Percentiles rank a stretch among this genome's conserved stretches.
These are phyloP conservation scores for Hyaloscypha finlandica DNA, from an alignment of 495 filamentous ascomycete genomes.

Conservation along the genomic window DNA sequence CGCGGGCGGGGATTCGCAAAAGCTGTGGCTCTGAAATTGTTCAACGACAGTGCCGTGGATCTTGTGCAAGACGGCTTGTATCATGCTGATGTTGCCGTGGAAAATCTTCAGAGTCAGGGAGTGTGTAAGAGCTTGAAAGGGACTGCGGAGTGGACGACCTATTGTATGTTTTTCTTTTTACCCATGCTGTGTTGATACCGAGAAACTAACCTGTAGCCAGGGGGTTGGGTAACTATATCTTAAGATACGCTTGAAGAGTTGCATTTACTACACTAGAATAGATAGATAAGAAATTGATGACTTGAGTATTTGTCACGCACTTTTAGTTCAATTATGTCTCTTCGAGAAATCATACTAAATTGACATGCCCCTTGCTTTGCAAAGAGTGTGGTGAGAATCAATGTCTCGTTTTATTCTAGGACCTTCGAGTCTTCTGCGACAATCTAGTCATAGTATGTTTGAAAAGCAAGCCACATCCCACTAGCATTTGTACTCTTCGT, in stretches of 20 bases:
- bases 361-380: no score
- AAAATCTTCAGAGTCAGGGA: conserved; percentile 42
- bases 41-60: conserved; percentile 39
- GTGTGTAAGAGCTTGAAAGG: conserved; percentile 48
- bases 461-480: no score
- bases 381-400: no score
- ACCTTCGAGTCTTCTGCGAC: no score
- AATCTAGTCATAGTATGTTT: no score
- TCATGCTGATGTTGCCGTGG: conserved; percentile 44
- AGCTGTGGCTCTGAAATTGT: conserved; percentile 42
- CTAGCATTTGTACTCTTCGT: no score
- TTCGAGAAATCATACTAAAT: no score
- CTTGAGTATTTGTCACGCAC: background rate
- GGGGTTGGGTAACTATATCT: background rate
- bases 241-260: background rate
- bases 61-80: conserved; percentile 43
- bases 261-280: background rate
- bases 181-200: background rate
- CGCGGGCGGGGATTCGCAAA: conserved; percentile 48
- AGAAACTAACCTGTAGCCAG: background rate
- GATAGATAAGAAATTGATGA: background rate
- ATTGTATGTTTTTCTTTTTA: conserved; percentile 38
- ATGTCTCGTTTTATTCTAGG: no score
- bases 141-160: conserved; percentile 37
- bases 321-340: no score